Conservation (phyloP, 2,329 filamentous ascomycete genomes). For the Talaromyces sp. region DNA sequence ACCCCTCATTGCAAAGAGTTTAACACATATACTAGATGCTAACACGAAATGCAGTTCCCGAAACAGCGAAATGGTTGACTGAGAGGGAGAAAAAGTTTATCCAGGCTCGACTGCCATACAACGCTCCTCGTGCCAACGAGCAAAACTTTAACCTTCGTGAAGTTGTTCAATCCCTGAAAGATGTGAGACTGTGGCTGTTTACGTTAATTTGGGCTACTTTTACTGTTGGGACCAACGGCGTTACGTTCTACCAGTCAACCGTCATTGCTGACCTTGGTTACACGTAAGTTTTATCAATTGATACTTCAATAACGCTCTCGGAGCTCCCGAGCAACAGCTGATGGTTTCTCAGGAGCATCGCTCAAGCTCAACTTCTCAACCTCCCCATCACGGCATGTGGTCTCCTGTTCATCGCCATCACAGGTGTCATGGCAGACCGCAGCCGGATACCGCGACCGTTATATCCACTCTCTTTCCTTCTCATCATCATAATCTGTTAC, state of each 20-base stretch:
- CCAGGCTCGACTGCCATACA: slow-evolving; percentile 40
- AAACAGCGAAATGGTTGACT: slow-evolving; percentile 41
- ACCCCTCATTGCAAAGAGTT: background rate
- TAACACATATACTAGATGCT: background rate
- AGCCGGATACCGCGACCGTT: slow-evolving; percentile 39
- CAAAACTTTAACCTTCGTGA: slow-evolving; percentile 36
- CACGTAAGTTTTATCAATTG: slow-evolving; percentile 27
- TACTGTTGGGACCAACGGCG: slow-evolving; percentile 42
- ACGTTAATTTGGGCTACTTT: slow-evolving; percentile 43
- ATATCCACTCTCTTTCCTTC: slow-evolving; percentile 40
- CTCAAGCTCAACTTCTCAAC: slow-evolving; percentile 45
- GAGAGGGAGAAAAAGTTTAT: slow-evolving; percentile 45
- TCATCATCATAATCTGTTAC: slow-evolving; percentile 42
- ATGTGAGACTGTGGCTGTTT: slow-evolving; percentile 42
- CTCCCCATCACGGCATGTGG: slow-evolving; percentile 42
- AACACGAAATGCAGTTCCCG: slow-evolving; percentile 28
- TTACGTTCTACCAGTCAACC: slow-evolving; percentile 40
- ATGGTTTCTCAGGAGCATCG: slow-evolving; percentile 33
- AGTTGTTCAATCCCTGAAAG: slow-evolving; percentile 34
- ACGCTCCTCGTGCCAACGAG: slow-evolving; percentile 38
- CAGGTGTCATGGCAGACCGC: slow-evolving; percentile 40
- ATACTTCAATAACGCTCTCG: background rate
- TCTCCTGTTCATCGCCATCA: slow-evolving; percentile 38
- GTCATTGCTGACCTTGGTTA: slow-evolving; percentile 38
- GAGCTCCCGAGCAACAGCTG: background rate